A percentile compares a stretch with the other conserved stretches of the same genome.
Conservation (phyloP, 2,329 filamentous ascomycete genomes). For the Penicillium polonicum region DNA sequence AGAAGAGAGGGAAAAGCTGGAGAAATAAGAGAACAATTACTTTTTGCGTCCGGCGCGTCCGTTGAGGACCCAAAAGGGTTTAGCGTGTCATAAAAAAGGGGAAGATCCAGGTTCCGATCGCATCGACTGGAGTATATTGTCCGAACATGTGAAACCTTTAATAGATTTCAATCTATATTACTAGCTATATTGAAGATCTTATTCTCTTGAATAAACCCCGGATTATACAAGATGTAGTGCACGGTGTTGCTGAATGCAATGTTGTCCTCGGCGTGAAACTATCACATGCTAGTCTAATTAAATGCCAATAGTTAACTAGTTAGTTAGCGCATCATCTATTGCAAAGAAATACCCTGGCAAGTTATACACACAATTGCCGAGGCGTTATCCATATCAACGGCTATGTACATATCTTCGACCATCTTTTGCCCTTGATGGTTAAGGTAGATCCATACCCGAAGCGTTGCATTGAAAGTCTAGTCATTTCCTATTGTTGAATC, state of each 20-base stretch:
- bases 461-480: background rate
- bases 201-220: background rate
- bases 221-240: background rate
- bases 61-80: conserved; percentile 25
- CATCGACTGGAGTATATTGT: background rate
- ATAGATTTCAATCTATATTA: background rate
- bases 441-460: background rate
- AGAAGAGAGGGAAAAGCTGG: conserved; percentile 60
- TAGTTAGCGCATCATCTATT: background rate
- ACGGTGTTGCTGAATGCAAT: background rate
- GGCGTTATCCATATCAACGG: background rate
- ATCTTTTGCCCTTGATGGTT: background rate
- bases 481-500: background rate
- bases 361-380: background rate
- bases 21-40: conserved; percentile 20
- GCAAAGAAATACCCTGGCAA: background rate
- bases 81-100: conserved; percentile 35
- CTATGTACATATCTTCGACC: background rate
- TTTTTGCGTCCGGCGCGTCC: conserved; percentile 30
- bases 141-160: background rate
- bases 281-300: conserved; percentile 6
- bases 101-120: conserved; percentile 19
- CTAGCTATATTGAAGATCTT: too few relatives aligned
- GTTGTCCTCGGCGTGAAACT: background rate
- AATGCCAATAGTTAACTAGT: background rate